Evolutionary conservation across 179 eudicot species (phyloP).

Genomic region (Silene coronaria): DNA sequence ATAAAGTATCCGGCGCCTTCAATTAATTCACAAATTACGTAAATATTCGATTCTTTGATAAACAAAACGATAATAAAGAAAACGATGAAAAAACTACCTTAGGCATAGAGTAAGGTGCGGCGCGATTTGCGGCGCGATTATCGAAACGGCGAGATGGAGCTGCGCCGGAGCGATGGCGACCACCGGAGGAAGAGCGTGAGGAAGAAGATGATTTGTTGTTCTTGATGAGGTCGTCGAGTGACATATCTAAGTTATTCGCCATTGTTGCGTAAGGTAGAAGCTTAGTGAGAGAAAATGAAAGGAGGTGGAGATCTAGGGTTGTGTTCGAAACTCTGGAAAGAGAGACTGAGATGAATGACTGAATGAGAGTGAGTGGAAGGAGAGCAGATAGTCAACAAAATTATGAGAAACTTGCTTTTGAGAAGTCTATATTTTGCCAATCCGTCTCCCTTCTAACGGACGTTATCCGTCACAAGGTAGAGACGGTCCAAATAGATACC

Average conservation of each 20-base stretch:
- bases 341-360: no score
- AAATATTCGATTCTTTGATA: no score
- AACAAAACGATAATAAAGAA: neutral
- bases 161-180: conserved; percentile 27
- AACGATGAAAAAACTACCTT: conserved; percentile 13
- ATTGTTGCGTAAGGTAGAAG: conserved; percentile 14
- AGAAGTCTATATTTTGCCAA: neutral
- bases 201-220: conserved; percentile 49
- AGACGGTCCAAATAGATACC: no score
- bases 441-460: no score
- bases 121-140: conserved; percentile 34
- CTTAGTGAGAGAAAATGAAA: neutral
- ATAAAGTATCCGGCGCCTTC: conserved; percentile 47
- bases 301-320: conserved; percentile 21
- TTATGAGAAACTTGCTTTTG: no score
- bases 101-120: conserved; percentile 36
- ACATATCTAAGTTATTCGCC: conserved; percentile 50
- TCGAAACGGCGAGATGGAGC: conserved; percentile 42
- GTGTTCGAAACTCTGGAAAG: neutral
- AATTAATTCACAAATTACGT: neutral
- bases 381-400: neutral
- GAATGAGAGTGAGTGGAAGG: no score
- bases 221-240: conserved; percentile 64
- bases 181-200: conserved; percentile 25
- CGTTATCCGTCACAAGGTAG: no score